phyloP scores from a whole-genome alignment of 768 basidiomycete species.

The Termitomyces bulborhizus region DNA sequence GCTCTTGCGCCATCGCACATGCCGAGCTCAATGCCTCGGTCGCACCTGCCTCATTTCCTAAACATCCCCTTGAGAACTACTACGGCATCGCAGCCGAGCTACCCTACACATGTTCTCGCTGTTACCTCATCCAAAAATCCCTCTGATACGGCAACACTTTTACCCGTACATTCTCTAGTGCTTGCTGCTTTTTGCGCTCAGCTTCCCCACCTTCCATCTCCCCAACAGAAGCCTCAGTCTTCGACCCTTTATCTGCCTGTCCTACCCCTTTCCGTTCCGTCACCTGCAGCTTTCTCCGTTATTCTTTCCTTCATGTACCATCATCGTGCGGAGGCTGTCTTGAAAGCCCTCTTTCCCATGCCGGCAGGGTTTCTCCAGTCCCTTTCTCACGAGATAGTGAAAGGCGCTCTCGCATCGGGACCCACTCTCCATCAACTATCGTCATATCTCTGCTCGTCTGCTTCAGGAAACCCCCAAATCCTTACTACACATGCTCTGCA shows the following conservation, averaged over 20 bases:
- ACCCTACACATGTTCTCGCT: slow-evolving; percentile 54
- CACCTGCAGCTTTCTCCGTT: slow-evolving; percentile 59
- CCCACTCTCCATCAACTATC: slow-evolving; percentile 51
- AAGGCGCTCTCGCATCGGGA: slow-evolving; percentile 39
- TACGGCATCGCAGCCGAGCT: slow-evolving; percentile 24
- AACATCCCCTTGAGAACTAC: slow-evolving; percentile 33
- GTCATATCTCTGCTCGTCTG: slow-evolving; percentile 41
- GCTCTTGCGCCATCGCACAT: slow-evolving; percentile 47
- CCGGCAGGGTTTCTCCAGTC: slow-evolving; percentile 38
- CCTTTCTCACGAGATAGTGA: slow-evolving; percentile 37
- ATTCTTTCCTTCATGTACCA: slow-evolving; percentile 68
- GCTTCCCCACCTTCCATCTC: slow-evolving; percentile 43
- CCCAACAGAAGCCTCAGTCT: slow-evolving; percentile 21
- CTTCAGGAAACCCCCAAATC: slow-evolving; percentile 34
- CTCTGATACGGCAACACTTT: slow-evolving; percentile 39
- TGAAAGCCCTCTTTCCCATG: slow-evolving; percentile 58
- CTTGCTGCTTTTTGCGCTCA: slow-evolving; percentile 56
- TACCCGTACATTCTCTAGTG: slow-evolving; percentile 59
- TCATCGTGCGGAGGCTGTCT: slow-evolving; percentile 53
- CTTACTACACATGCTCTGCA: slow-evolving; percentile 55
- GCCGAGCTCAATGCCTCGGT: slow-evolving; percentile 59
- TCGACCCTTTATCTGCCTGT: slow-evolving; percentile 51
- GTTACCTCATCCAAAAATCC: slow-evolving; percentile 41
- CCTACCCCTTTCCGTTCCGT: slow-evolving; percentile 68
- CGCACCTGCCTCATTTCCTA: slow-evolving; percentile 59